Base-by-base conservation (phyloP, 2,329 filamentous ascomycete species). In the Colletotrichum truncatum region DNA sequence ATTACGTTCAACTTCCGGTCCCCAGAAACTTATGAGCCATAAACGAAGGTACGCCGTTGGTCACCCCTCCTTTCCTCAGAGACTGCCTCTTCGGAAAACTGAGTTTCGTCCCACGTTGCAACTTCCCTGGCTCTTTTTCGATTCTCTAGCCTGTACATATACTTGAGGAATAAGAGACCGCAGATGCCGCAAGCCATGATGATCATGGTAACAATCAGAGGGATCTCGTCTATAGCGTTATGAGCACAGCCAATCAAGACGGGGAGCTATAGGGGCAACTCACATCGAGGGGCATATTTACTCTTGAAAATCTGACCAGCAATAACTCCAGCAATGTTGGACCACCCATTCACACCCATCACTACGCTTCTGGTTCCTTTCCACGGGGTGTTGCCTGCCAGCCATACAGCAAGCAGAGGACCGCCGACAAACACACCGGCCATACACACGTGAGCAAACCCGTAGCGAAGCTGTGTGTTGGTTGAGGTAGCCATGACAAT, bases 271-370 rank as follows among this genome's bases (percentile, higher is more conserved):
- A 10, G 9, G 8, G 2, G 8, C 5, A 3, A 61, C 67, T 59
- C 32, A 67, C 62, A 71, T 60, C 61, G 67, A n/a, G 68, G 69
- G 16, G 62, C 58, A 26, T 71, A 70, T 36, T 65, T 69, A 61
- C 64, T 68, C 62, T 69, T 72, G 55, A 67, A 72, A 6, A 72
- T 66, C 67, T 72, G 68, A 4, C 69, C 68, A 3, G 69, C 69
- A 49, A 72, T 71, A 2, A 72, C 68, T 3, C 69, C 70, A 6
- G 70, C 70, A 8, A 72, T 30, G 21, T 72, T 72, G 11, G 73
- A 83, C 80, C 84, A 87, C 6, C 84, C 84, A 64, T 87, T 86
- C 64, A 87, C 80, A 1, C 84, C 85, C 5, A 87, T 30, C 84
- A 78, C 65, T 85, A 55, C 52, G 25, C 52, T 55, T 25, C 52